Evolutionary conservation across 345 rosid genomes (phyloP), one percentile per base, ranked within the genome.

Genomic region (Moringa oleifera): DNA sequence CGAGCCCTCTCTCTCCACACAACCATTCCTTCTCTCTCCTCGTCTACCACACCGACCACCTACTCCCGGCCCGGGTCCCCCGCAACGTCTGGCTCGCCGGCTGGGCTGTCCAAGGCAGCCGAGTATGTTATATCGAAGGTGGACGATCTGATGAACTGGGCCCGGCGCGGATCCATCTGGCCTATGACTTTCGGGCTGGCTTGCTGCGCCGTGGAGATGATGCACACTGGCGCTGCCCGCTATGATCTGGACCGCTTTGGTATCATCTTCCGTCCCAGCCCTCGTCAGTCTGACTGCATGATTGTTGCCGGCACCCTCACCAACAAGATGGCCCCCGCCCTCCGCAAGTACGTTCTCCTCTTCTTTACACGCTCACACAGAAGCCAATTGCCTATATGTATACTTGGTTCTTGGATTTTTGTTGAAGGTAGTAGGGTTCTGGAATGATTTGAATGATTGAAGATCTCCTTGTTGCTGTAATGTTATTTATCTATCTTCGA

Each of bases 181-280:
- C 99, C 99, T 63, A 94, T 94, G 99, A 90, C 99, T 24, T 90
- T 94, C 61, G 97, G 99, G 4, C 89, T 94, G 21, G 99, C 99
- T 18, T 88, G 97, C 81, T 94, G 99, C 75, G 99, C 99, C 33
- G 97, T 94, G 8, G 99, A 94, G 74, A 94, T 94, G 97, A 94
- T 94, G 99, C 99, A 94, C 79, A 74, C 99, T 56, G 97, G 97
- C 53, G 99, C 97, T 24, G 81, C 99, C 69, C 89, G 99, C 2
- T 94, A 90, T 70, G 99, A 94, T 85, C 84, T 94, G 67, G 99
- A 94, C 33, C 85, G 99, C 17, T 94, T 94, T 57, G 99, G 99
- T 31, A 65, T 94, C 64, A 94, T 94, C 57, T 94, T 94, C 68
- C 77, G 99, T 69, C 99, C 99, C 12, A 94, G 97, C 72, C 99